Percentiles rank a stretch among this genome's conserved stretches.
These are phyloP conservation scores for Ananas comosus DNA, from an alignment of 176 grass and related monocot species.

Conservation along the genomic window DNA sequence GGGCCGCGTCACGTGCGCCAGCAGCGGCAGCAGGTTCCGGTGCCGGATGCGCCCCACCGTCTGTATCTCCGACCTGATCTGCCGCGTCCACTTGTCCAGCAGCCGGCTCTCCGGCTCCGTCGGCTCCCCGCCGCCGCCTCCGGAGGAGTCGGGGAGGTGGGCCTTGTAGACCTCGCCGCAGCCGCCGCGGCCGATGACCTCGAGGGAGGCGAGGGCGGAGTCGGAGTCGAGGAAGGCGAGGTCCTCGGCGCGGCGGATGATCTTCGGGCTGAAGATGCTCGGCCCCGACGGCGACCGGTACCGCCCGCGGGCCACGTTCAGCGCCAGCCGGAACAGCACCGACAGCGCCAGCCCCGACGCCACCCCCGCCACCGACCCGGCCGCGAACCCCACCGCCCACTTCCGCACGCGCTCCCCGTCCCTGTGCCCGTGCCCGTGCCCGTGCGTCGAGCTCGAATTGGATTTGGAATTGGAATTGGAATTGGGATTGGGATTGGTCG, in stretches of 20 bases:
- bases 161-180: slow-evolving; percentile 87
- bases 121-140: no score
- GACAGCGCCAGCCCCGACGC: slow-evolving; percentile 32
- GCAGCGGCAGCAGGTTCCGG: slow-evolving; percentile 63
- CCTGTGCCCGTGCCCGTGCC: slow-evolving; percentile 1
- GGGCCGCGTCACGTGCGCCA: slow-evolving; percentile 52
- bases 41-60: slow-evolving; percentile 76
- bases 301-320: slow-evolving; percentile 56
- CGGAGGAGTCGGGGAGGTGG: slow-evolving; percentile 12
- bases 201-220: slow-evolving; percentile 32
- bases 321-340: slow-evolving; percentile 36
- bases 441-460: slow-evolving; percentile 5
- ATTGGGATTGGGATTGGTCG: not conserved
- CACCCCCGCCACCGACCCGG: slow-evolving; percentile 35
- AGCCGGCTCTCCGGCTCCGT: slow-evolving; percentile 47
- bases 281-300: slow-evolving; percentile 23
- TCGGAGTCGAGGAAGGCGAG: slow-evolving; percentile 79
- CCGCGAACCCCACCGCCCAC: slow-evolving; percentile 54
- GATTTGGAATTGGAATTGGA: slow-evolving; percentile 20
- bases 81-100: slow-evolving; percentile 56
- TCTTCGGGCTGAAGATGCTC: slow-evolving; percentile 68
- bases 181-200: slow-evolving; percentile 64
- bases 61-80: slow-evolving; percentile 85
- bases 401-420: slow-evolving; percentile 32
- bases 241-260: slow-evolving; percentile 35